Evolutionary conservation across 2,329 filamentous ascomycete genomes (phyloP), one percentile per base, ranked within the genome.

Genomic region (Aspergillus japonicus): DNA sequence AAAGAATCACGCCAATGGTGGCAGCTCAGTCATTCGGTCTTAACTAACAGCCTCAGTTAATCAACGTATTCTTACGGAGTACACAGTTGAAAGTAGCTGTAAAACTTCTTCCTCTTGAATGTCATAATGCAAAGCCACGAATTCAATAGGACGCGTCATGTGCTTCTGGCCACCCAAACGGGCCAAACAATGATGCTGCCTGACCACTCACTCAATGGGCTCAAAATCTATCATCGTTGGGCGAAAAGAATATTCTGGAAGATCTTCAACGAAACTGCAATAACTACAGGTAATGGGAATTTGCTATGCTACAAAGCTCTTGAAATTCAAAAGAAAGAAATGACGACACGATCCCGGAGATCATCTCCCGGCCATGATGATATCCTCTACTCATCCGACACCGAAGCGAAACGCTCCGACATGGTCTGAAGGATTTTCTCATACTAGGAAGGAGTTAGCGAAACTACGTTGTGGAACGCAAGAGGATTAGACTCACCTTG

Each of bases 401-500:
- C 94, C 44, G 92, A 89, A 53, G 95, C 95, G 80, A 99, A 99
- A 82, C 96, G 96, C 81, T 99, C 95, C 69, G 90, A 88, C 92
- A 99, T 94, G 70, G 87, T 84, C 80, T 96, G 91, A 70, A 95
- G 85, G 69, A 98, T 87, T 69, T 87, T 88, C 84, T 98, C 95
- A 78, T 98, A 99, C 91, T 95, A 71, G 54, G 49, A 14, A 21
- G 58, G 58, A 29, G 75, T 85, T 74, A 85, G 80, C 31, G 47
- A 26, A 66, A 69, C 6, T 16, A 5, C 19, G 26, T 16, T 12
- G 12, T 10, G 11, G 26, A 5, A 12, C n/a, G 42, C 6, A 44
- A 5, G 2, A 24, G 14, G 26, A 29, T 8, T 11, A 33, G 12
- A 50, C 84, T 69, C 80, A 91, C 91, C 87, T 93, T 97, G 85